Percentiles rank a stretch among this genome's conserved stretches.
Evolutionary conservation across 331 rosid species (phyloP).

Genomic region (Acacia concinna): DNA sequence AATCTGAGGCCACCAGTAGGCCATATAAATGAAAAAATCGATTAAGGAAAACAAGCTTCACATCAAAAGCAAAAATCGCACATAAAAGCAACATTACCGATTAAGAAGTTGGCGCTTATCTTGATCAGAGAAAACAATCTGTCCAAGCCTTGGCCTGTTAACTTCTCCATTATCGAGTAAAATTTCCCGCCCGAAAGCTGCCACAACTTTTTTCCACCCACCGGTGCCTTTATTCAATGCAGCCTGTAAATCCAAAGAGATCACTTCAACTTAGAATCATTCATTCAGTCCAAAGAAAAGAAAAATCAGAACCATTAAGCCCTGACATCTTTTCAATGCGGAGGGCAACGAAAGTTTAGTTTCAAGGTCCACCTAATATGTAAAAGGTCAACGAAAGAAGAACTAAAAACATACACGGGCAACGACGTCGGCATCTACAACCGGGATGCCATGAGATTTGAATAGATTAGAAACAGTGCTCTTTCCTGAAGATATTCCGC

Average conservation of each 20-base stretch:
- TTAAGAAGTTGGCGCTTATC: slow-evolving; percentile 77
- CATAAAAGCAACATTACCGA: slow-evolving; percentile 37
- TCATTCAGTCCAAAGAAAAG: not conserved
- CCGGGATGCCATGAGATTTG: slow-evolving; percentile 60
- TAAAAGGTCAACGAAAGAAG: not conserved
- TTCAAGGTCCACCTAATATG: not conserved
- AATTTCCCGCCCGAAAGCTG: slow-evolving; percentile 77
- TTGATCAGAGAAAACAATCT: slow-evolving; percentile 71
- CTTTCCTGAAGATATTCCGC: slow-evolving; percentile 85
- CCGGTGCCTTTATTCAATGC: slow-evolving; percentile 67
- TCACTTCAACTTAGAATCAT: not conserved
- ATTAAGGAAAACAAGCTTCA: not conserved
- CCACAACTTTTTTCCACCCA: slow-evolving; percentile 76
- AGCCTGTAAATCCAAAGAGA: slow-evolving; percentile 44
- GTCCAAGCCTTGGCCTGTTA: slow-evolving; percentile 73
- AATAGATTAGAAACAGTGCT: slow-evolving; percentile 83
- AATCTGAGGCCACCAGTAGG: not conserved
- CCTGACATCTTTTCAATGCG: not conserved
- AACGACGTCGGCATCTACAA: slow-evolving; percentile 75
- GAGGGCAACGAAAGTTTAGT: not conserved
- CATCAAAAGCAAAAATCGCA: not conserved
- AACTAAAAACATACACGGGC: slow-evolving; percentile 59
- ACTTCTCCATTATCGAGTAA: slow-evolving; percentile 71
- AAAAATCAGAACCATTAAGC: not conserved
- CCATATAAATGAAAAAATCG: not conserved